Percentiles rank a stretch among this genome's conserved stretches.
Evolutionary conservation across 805 yeast genomes (phyloP).

Genomic region (Spencermartinsiella europaea): DNA sequence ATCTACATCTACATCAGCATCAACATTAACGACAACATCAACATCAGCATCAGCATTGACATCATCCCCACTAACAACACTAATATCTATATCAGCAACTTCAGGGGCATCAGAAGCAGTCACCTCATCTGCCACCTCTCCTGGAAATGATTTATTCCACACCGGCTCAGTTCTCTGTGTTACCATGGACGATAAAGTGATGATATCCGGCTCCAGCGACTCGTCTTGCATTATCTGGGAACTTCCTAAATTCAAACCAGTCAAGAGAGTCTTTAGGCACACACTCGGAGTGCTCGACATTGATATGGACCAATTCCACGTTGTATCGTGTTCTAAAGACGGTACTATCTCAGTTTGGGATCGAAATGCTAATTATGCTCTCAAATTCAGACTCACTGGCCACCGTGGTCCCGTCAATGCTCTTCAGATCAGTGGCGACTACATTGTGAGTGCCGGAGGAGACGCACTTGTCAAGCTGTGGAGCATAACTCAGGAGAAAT

Average conservation of each 20-base stretch:
- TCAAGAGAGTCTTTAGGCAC: slow-evolving; percentile 25
- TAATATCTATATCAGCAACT: too few relatives aligned
- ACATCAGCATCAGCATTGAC: neutral
- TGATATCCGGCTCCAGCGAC: slow-evolving; percentile 35
- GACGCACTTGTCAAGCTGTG: slow-evolving; percentile 81
- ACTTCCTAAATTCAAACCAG: slow-evolving; percentile 20
- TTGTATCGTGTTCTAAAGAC: slow-evolving; percentile 34
- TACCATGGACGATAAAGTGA: slow-evolving; percentile 23
- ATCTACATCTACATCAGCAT: slow-evolving; percentile 1
- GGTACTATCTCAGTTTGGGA: slow-evolving; percentile 29
- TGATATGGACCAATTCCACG: slow-evolving; percentile 21
- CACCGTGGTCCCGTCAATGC: slow-evolving; percentile 36
- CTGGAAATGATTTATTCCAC: slow-evolving; percentile 16
- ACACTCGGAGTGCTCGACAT: slow-evolving; percentile 28
- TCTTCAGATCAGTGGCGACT: slow-evolving; percentile 23
- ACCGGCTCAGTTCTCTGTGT: slow-evolving; percentile 32
- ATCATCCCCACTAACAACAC: too few relatives aligned
- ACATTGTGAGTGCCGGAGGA: slow-evolving; percentile 41
- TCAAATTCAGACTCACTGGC: slow-evolving; percentile 23
- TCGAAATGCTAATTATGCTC: slow-evolving; percentile 19
- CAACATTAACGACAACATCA: neutral
- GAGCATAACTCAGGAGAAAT: slow-evolving; percentile 66
- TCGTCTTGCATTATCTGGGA: slow-evolving; percentile 32
- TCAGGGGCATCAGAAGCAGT: neutral
- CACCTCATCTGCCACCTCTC: neutral